A percentile compares a stretch with the other conserved stretches of the same genome.
phyloP scores from a whole-genome alignment of 2,329 filamentous ascomycete genomes.

The Tympanopsis confertula region DNA sequence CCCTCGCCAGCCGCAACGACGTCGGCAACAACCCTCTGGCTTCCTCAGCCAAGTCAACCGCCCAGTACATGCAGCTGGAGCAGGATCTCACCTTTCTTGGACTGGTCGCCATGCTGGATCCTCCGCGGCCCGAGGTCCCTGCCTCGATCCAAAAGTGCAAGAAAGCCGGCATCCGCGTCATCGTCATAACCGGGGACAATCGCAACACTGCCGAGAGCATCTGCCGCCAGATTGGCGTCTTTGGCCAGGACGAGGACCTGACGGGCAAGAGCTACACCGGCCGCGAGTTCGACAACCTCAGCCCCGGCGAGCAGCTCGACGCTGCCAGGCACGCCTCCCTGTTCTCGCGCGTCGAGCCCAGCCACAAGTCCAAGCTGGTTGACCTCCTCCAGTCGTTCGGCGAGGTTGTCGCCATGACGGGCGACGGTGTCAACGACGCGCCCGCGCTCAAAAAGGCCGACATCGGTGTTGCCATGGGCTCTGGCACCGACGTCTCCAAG shows the following conservation, averaged over 20 bases:
- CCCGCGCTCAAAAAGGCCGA: slow-evolving; percentile 96
- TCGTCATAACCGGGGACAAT: slow-evolving; percentile 97
- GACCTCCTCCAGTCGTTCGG: slow-evolving; percentile 86
- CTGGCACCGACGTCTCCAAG: slow-evolving; percentile 92
- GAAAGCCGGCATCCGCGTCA: slow-evolving; percentile 86
- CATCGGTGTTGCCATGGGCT: slow-evolving; percentile 98
- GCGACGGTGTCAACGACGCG: slow-evolving; percentile 96
- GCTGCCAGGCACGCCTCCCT: slow-evolving; percentile 78
- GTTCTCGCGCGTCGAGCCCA: slow-evolving; percentile 91
- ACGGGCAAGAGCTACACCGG: slow-evolving; percentile 90
- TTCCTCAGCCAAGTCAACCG: slow-evolving; percentile 65
- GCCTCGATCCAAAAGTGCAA: slow-evolving; percentile 79
- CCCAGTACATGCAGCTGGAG: slow-evolving; percentile 78
- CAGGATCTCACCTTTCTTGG: slow-evolving; percentile 90
- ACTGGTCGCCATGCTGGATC: slow-evolving; percentile 91
- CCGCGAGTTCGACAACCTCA: slow-evolving; percentile 82
- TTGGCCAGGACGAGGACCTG: slow-evolving; percentile 72
- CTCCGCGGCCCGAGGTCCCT: slow-evolving; percentile 83
- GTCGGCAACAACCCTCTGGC: slow-evolving; percentile 60
- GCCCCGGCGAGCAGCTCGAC: slow-evolving; percentile 65
- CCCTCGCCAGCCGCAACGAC: slow-evolving; percentile 74
- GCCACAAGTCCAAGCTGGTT: slow-evolving; percentile 94
- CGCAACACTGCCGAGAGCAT: slow-evolving; percentile 96
- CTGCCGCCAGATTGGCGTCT: slow-evolving; percentile 92
- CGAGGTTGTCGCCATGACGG: slow-evolving; percentile 97